Percentiles rank a stretch among this genome's conserved stretches.
These are phyloP conservation scores for Cucumis cinereus DNA, from an alignment of 306 rosid species.

Conservation along the genomic window DNA sequence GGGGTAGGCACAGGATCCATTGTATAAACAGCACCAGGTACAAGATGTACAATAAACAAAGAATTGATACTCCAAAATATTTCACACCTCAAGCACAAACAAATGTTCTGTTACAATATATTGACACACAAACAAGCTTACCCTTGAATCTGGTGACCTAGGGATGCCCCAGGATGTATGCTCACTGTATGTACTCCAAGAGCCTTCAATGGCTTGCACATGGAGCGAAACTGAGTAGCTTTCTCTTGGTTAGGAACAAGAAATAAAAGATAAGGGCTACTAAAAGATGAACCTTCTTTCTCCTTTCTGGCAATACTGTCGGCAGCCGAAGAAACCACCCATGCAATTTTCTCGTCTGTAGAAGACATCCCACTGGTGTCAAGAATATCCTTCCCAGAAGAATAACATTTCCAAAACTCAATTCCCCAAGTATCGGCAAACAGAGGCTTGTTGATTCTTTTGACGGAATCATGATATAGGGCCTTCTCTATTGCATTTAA, in stretches of 20 bases:
- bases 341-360: constrained; percentile 64
- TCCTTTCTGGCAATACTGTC: constrained; percentile 73
- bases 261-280: constrained; percentile 69
- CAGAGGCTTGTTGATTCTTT: constrained; percentile 48
- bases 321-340: constrained; percentile 73
- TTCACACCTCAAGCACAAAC: background rate
- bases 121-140: constrained; percentile 5
- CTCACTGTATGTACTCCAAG: constrained; percentile 90
- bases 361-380: constrained; percentile 60
- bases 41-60: background rate
- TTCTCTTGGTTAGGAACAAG: constrained; percentile 75
- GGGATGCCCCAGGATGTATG: constrained; percentile 70
- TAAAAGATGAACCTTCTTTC: constrained; percentile 47
- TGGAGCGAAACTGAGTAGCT: constrained; percentile 57
- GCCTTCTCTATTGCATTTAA: constrained; percentile 65
- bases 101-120: background rate
- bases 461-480: constrained; percentile 29
- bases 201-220: constrained; percentile 84
- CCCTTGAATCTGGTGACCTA: constrained; percentile 97
- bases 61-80: background rate
- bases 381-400: constrained; percentile 57
- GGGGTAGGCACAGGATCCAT: background rate
- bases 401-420: constrained; percentile 65
- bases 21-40: background rate
- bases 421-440: constrained; percentile 67